Conservation (phyloP, 1,284 basidiomycete genomes). For the Malassezia furfur region DNA sequence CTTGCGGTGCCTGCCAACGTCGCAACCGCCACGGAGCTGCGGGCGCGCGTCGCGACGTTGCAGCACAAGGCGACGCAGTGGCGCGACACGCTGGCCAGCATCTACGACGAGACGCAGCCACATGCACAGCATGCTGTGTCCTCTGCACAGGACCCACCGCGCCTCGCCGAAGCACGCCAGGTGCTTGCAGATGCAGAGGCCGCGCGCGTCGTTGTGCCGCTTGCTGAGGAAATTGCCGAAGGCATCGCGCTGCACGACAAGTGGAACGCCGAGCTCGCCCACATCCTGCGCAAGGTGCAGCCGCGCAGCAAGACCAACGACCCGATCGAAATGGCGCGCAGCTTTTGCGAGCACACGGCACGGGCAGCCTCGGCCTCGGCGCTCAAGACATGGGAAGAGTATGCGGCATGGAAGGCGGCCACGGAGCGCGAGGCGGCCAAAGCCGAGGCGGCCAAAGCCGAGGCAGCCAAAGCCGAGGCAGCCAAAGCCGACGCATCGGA, state of each 20-base stretch:
- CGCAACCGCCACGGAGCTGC: conserved; percentile 1
- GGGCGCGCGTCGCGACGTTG: conserved; percentile 3
- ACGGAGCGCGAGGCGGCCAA: conserved; percentile 10
- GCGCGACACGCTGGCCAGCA: not conserved
- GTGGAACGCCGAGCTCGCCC: conserved; percentile 21
- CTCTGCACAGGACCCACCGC: not conserved
- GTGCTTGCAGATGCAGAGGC: conserved; percentile 21
- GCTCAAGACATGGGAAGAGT: conserved; percentile 13
- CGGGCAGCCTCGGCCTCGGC: not conserved
- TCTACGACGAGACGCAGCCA: conserved; percentile 11
- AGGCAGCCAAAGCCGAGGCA: not conserved
- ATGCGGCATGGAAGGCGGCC: conserved; percentile 9
- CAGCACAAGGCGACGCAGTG: conserved; percentile 16
- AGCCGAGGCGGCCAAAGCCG: not conserved
- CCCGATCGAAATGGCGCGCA: conserved; percentile 12
- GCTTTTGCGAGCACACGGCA: conserved; percentile 24
- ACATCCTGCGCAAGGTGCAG: conserved; percentile 2
- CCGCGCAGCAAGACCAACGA: not conserved
- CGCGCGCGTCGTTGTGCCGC: conserved; percentile 23
- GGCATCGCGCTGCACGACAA: conserved; percentile 28
- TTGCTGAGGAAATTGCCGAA: conserved; percentile 18
- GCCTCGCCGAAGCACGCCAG: conserved; percentile 23
- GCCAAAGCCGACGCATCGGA: not conserved
- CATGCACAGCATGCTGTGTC: not conserved
- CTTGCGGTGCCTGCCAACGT: conserved; percentile 7